Percentiles rank a stretch among this genome's conserved stretches.
Evolutionary conservation across 306 rosid genomes (phyloP).

Genomic region (Malus fusca): DNA sequence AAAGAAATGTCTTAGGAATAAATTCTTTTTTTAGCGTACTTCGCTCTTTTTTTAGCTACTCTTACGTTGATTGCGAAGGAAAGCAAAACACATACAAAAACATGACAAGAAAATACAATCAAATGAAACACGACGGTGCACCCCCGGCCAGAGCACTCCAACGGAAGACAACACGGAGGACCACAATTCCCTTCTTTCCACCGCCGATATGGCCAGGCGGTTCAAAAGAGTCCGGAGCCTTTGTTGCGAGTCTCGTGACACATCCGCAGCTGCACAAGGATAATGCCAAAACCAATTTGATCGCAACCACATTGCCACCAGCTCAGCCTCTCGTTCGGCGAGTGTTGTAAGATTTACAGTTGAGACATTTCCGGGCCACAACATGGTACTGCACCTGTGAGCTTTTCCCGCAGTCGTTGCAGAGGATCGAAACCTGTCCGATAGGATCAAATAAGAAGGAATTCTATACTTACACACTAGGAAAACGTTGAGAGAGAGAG

Average conservation of each 20-base stretch:
- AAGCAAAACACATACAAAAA: background rate
- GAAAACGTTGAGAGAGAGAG: background rate
- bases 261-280: background rate
- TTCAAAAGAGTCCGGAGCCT: background rate
- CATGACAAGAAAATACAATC: background rate
- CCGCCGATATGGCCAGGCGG: background rate
- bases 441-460: background rate
- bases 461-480: background rate
- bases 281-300: background rate
- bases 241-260: background rate
- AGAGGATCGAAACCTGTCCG: conserved; percentile 71
- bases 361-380: conserved; percentile 66
- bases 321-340: conserved; percentile 62
- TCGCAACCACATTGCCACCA: conserved; percentile 12
- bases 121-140: background rate
- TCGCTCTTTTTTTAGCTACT: background rate
- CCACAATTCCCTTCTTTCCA: background rate
- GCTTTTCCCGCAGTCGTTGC: conserved; percentile 74
- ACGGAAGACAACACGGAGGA: background rate
- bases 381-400: conserved; percentile 57
- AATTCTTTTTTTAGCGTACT: too few species aligned
- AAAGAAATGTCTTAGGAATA: too few species aligned
- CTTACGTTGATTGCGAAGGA: background rate
- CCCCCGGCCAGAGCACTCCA: background rate
- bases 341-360: conserved; percentile 86